phyloP scores from a whole-genome alignment of 1,284 basidiomycete genomes.

The Puccinia sorghi region DNA sequence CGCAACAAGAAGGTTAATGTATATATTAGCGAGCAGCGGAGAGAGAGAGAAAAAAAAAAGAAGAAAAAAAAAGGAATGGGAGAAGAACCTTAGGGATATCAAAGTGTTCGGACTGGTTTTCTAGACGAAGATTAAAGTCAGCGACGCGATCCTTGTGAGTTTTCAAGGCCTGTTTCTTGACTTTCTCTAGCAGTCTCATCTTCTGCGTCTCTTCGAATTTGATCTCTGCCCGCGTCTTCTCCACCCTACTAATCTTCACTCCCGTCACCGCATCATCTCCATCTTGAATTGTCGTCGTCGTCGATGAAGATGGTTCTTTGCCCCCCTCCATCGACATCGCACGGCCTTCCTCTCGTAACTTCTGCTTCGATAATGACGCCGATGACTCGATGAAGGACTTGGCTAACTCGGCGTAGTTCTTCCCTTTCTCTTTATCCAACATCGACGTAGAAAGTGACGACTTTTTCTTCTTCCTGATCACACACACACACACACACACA shows the following conservation, averaged over 20 bases:
- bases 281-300: too few species aligned
- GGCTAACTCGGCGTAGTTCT: not conserved
- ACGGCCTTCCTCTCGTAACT: not conserved
- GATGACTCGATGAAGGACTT: conserved; percentile 8
- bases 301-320: not conserved
- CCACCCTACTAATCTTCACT: conserved; percentile 11
- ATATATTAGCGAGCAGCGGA: not conserved
- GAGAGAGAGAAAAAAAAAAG: not conserved
- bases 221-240: conserved; percentile 52
- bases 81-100: conserved; percentile 78
- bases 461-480: conserved; percentile 7
- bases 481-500: not conserved
- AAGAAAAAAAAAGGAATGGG: conserved; percentile 46
- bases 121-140: conserved; percentile 86
- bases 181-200: conserved; percentile 72
- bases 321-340: not conserved
- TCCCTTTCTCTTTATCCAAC: not conserved
- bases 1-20: not conserved
- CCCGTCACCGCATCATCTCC: too few species aligned
- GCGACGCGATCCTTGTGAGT: conserved; percentile 94
- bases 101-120: conserved; percentile 84
- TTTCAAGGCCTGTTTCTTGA: conserved; percentile 75
- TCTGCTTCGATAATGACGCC: conserved; percentile 5
- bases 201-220: conserved; percentile 51
- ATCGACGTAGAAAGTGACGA: conserved; percentile 10